Evolutionary conservation across 495 filamentous ascomycete genomes (phyloP), one percentile per base, ranked within the genome.

Genomic region (Aspergillus heteromorphus): DNA sequence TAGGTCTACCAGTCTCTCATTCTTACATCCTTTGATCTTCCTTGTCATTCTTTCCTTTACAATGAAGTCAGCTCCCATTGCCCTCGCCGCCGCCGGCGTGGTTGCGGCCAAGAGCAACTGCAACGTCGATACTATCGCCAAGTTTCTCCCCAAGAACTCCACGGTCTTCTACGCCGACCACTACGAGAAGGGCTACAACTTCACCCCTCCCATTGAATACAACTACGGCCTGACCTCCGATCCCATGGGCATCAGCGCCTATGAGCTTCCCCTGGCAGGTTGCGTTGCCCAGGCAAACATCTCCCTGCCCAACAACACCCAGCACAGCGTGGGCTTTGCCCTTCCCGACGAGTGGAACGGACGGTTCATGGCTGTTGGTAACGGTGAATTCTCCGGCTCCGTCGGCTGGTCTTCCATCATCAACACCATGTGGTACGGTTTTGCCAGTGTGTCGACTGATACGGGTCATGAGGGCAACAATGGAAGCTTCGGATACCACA

Each of bases 391-490:
- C 13, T 34, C 54, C 1, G 47, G 54, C 0, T 36, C 36, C 3
- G 41, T 56, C 8, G 47, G 43, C 21, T 47, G 29, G 23, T 56
- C 31, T 30, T 1, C 40, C 25, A 36, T 40, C 21, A 56, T 56
- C 25, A 40, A 40, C 23, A 34, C 65, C 0, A 73, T 62, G 0
- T 56, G 65, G 0, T 75, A 79, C 47, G 79, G 79, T 20, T 79
- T 79, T 51, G 79, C 81, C 5, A 60, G 68, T 27, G 69, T 81
- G 47, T 79, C 78, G 9, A 85, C 80, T 0, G 75, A 83, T 55
- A 81, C 77, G 4, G 82, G 80, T 5, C 80, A 85, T 60, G 75
- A 73, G 79, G 80, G 79, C 77, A 47, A 47, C 21, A 47, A 47
- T 20, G 43, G 43, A 9, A 47, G 43, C 14, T 47, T 47, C 43